Conservation (phyloP, 768 basidiomycete genomes). For the Amanita fuliginea region DNA sequence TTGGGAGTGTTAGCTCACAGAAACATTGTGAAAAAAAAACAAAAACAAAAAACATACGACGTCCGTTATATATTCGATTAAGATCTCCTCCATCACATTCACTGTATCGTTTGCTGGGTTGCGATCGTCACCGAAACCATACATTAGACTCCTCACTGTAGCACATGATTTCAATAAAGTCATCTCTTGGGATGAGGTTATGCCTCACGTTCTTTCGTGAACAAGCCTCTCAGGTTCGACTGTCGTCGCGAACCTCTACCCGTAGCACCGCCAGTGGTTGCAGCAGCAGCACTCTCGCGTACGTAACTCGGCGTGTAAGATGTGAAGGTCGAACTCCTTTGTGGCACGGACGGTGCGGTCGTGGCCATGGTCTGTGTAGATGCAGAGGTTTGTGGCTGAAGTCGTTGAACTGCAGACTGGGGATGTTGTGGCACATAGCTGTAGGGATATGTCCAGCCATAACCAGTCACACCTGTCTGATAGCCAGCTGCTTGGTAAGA, state of each 20-base stretch:
- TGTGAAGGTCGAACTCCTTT: slow-evolving; percentile 39
- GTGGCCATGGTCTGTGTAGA: slow-evolving; percentile 10
- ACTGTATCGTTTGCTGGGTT: slow-evolving; percentile 84
- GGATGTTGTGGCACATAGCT: slow-evolving; percentile 40
- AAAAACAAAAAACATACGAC: slow-evolving; percentile 45
- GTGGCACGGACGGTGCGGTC: slow-evolving; percentile 9
- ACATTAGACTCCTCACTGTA: slow-evolving; percentile 78
- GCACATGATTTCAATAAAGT: slow-evolving; percentile 8
- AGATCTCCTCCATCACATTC: slow-evolving; percentile 87
- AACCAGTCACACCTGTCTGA: slow-evolving; percentile 56
- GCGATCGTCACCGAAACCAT: slow-evolving; percentile 87
- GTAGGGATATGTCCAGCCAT: slow-evolving; percentile 68
- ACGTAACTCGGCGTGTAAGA: slow-evolving; percentile 43
- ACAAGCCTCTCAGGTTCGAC: slow-evolving; percentile 62
- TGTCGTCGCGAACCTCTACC: slow-evolving; percentile 49
- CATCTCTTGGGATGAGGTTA: not conserved
- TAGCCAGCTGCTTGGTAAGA: slow-evolving; percentile 40
- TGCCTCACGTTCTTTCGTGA: slow-evolving; percentile 69
- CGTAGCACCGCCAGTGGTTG: slow-evolving; percentile 25
- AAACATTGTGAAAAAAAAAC: not conserved
- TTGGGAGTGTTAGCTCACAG: slow-evolving; percentile 16
- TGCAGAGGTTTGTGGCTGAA: slow-evolving; percentile 18
- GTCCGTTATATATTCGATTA: slow-evolving; percentile 85
- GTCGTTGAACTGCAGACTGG: slow-evolving; percentile 15
- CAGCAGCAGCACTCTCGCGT: slow-evolving; percentile 35